Base-by-base conservation (phyloP, 108 stramenopile genomes). In the Stephanodiscus triporus region DNA sequence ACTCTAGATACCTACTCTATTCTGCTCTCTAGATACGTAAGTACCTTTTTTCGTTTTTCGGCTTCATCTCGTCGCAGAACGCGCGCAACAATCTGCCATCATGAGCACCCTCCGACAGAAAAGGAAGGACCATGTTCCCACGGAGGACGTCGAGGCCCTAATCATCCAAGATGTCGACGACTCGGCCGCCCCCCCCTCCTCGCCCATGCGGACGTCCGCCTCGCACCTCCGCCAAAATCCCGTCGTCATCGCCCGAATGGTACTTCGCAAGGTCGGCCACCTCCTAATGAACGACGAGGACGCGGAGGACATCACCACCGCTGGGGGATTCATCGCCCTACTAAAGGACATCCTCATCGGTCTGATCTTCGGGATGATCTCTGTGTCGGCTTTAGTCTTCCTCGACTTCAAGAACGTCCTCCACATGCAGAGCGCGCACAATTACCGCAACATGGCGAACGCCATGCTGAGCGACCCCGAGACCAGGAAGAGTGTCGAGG, bases 371-470 rank as follows among this genome's bases (percentile, higher is more conserved):
- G 80, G 80, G 9, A 0, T 74, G 3, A 9, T 74, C 11, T 70
- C 68, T 51, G 72, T 81, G 38, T 68, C 67, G 22, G 16, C 58
- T 6, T 4, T 70, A 4, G 65, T 81, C 9, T 63, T 81, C 26
- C 37, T 81, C 29, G 80, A 81, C 30, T 73, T 74, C 43, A 43
- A 37, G 53, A 59, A 81, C 55, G 30, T 81, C 8, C 66, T 81
- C 54, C 80, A 81, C 24, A 20, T 81, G 19, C 73, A 81, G 48
- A 63, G 61, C 23, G 80, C 80, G 0, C 80, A 81, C 62, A 73
- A 81, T 51, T 70, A 74, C 22, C 62, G 80, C 9, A 48, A 69
- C 16, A n/a, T 23, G 5, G 73, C 68, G 29, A 65, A 61, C 22
- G 14, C 38, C 14, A 16, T 53, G 40, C 19, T 81, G 20, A 70